Percentiles rank a stretch among this genome's conserved stretches.
Evolutionary conservation across 768 basidiomycete species (phyloP).

Genomic region (Fistulinella prunicolor): DNA sequence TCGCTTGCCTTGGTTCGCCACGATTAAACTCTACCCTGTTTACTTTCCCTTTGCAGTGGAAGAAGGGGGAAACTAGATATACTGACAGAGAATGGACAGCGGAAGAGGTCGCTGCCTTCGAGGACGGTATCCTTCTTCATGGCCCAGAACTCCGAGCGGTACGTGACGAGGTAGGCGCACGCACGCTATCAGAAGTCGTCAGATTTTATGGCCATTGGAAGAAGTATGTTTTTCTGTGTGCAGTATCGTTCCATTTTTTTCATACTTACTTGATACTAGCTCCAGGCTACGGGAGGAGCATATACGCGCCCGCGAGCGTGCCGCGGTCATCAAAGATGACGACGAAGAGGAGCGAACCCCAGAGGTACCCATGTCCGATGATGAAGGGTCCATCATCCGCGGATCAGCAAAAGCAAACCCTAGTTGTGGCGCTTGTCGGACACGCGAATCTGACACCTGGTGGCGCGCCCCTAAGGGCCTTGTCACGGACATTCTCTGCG

Average conservation of each 20-base stretch:
- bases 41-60: constrained; percentile 53
- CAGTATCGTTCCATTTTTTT: constrained; percentile 7
- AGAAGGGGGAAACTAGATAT: constrained; percentile 60
- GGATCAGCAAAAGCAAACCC: constrained; percentile 50
- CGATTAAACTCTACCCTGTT: constrained; percentile 9
- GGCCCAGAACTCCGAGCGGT: constrained; percentile 81
- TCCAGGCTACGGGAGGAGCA: constrained; percentile 70
- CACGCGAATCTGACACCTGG: constrained; percentile 76
- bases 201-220: constrained; percentile 88
- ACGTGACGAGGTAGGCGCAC: constrained; percentile 66
- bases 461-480: constrained; percentile 92
- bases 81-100: constrained; percentile 69
- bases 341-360: constrained; percentile 30
- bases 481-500: constrained; percentile 75
- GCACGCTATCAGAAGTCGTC: constrained; percentile 74
- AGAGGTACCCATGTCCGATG: constrained; percentile 45
- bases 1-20: constrained; percentile 9
- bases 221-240: constrained; percentile 45
- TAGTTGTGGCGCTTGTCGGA: constrained; percentile 82
- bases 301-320: constrained; percentile 42
- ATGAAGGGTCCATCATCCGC: constrained; percentile 73
- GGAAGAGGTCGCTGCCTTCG: constrained; percentile 71
- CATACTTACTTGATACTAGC: constrained; percentile 36
- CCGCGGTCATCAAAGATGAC: constrained; percentile 28
- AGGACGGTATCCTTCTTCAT: constrained; percentile 67